Conservation (phyloP, 805 yeast species). For the Lipomyces chichibuensis region DNA sequence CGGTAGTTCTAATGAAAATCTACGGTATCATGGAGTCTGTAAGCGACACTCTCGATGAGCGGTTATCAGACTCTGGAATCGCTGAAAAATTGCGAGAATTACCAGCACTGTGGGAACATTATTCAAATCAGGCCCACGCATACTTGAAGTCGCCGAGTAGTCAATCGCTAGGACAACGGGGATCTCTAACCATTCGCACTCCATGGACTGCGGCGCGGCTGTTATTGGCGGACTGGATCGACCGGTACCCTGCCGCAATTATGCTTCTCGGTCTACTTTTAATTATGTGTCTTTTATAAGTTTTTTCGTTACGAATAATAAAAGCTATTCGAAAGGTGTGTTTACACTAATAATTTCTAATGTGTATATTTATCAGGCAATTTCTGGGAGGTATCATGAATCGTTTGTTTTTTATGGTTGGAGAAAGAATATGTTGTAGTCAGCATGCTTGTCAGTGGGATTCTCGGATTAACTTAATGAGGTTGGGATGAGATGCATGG, state of each 20-base stretch:
- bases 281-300: constrained; percentile 25
- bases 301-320: not conserved
- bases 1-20: constrained; percentile 14
- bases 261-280: constrained; percentile 20
- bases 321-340: not conserved
- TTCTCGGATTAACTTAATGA: not conserved
- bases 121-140: not conserved
- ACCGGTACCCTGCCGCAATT: constrained; percentile 10
- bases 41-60: not conserved
- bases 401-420: not conserved
- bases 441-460: not conserved
- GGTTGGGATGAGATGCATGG: not conserved
- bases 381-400: not conserved
- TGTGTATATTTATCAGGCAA: not conserved
- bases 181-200: not conserved
- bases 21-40: not conserved
- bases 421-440: not conserved
- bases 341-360: not conserved
- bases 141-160: not conserved
- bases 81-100: not conserved
- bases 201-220: not conserved
- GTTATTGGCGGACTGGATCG: not conserved
- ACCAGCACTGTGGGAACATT: not conserved
- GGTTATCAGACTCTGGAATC: not conserved
- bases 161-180: not conserved